A percentile compares a stretch with the other conserved stretches of the same genome.
Evolutionary conservation across 495 filamentous ascomycete species (phyloP).

Genomic region (Penicillium herquei): DNA sequence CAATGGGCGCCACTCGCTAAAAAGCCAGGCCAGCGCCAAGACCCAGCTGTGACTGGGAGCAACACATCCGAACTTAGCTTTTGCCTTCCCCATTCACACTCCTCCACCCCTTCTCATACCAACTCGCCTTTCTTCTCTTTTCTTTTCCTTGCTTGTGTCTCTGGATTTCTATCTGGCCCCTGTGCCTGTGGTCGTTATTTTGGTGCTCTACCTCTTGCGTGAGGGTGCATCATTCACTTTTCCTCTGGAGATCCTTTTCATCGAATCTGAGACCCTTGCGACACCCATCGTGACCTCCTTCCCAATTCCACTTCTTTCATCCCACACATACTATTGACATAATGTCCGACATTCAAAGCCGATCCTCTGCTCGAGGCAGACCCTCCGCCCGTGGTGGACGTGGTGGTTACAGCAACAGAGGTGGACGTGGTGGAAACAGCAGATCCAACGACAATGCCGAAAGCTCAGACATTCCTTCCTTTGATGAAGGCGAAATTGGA

Average conservation of each 20-base stretch:
- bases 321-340: constrained; percentile 36
- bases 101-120: constrained; percentile 28
- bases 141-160: constrained; percentile 30
- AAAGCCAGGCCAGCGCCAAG: constrained; percentile 30
- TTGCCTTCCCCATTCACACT: constrained; percentile 32
- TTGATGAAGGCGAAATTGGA: constrained; percentile 85
- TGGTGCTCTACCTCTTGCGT: constrained; percentile 41
- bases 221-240: constrained; percentile 36
- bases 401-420: constrained; percentile 73
- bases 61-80: constrained; percentile 35
- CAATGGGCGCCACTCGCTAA: constrained; percentile 40
- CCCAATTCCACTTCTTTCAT: constrained; percentile 35
- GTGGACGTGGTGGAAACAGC: constrained; percentile 63
- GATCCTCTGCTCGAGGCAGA: constrained; percentile 77
- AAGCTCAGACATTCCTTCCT: constrained; percentile 47
- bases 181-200: constrained; percentile 32
- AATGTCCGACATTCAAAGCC: constrained; percentile 93
- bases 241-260: constrained; percentile 25
- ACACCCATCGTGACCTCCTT: constrained; percentile 31
- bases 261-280: constrained; percentile 21
- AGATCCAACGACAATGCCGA: constrained; percentile 79
- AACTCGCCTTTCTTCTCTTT: constrained; percentile 17
- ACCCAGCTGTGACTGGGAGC: constrained; percentile 28
- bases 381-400: constrained; percentile 79
- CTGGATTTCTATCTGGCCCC: constrained; percentile 42